Evolutionary conservation across 2,329 filamentous ascomycete genomes (phyloP).

Genomic region (Venturia nashicola): DNA sequence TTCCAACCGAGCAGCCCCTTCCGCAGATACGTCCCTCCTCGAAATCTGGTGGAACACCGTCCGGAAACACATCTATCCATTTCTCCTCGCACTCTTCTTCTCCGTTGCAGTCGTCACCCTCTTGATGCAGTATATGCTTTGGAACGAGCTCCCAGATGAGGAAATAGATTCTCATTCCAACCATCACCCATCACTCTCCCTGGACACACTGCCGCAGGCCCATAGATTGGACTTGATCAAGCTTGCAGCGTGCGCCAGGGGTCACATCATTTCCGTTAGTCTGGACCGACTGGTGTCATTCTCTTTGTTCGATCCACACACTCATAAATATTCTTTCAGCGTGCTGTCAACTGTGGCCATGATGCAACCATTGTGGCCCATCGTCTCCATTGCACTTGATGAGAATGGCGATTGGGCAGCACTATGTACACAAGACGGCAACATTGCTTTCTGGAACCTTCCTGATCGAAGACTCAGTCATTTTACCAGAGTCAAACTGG

Average conservation of each 20-base stretch:
- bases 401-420: constrained; percentile 53
- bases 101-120: constrained; percentile 53
- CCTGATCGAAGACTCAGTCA: constrained; percentile 32
- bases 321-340: constrained; percentile 19
- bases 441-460: constrained; percentile 53
- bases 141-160: constrained; percentile 43
- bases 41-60: constrained; percentile 36
- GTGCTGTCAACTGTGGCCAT: constrained; percentile 21
- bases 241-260: constrained; percentile 48
- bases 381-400: constrained; percentile 53
- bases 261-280: constrained; percentile 55
- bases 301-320: constrained; percentile 33
- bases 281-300: constrained; percentile 57
- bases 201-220: constrained; percentile 48
- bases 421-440: constrained; percentile 46
- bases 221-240: constrained; percentile 60
- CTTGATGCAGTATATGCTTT: constrained; percentile 63
- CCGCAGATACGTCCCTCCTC: constrained; percentile 36
- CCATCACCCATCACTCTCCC: constrained; percentile 39
- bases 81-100: constrained; percentile 50
- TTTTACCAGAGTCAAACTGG: neutral
- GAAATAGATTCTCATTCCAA: constrained; percentile 28
- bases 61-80: constrained; percentile 57
- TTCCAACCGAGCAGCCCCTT: constrained; percentile 48
- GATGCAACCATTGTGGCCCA: constrained; percentile 27